phyloP scores from a whole-genome alignment of 139 green algal species.

The Ettlia oleoabundans region DNA sequence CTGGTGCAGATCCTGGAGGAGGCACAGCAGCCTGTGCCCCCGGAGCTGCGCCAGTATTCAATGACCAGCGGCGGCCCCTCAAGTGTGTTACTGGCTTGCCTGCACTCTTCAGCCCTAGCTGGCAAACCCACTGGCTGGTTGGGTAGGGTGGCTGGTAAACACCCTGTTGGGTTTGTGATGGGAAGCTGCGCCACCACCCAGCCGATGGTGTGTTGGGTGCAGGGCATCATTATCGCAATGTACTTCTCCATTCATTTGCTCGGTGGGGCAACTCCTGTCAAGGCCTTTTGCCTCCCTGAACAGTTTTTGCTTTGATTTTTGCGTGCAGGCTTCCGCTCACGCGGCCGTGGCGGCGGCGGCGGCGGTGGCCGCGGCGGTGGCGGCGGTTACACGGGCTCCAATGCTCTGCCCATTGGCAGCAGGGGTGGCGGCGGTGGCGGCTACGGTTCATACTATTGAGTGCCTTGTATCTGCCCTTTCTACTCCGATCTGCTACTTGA shows the following conservation, averaged over 20 bases:
- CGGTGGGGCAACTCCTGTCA: too few relatives aligned
- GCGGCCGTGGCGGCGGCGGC: slow-evolving; percentile 32
- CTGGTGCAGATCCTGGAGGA: slow-evolving; percentile 82
- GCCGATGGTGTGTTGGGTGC: too few relatives aligned
- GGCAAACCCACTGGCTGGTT: too few relatives aligned
- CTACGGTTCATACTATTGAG: not conserved
- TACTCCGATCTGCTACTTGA: not conserved
- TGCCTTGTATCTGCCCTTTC: not conserved
- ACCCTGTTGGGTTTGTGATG: too few relatives aligned
- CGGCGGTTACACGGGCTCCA: slow-evolving; percentile 14
- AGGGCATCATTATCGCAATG: too few relatives aligned
- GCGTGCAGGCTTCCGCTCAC: slow-evolving; percentile 33
- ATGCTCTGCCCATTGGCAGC: slow-evolving; percentile 19
- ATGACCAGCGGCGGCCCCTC: slow-evolving; percentile 46
- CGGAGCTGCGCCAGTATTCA: slow-evolving; percentile 54
- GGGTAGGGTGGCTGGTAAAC: too few relatives aligned
- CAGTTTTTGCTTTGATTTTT: not conserved
- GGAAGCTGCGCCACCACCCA: too few relatives aligned
- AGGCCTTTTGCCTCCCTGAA: too few relatives aligned
- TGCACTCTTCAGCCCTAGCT: too few relatives aligned
- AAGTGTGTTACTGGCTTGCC: not conserved
- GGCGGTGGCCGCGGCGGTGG: slow-evolving; percentile 34
- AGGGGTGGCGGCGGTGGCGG: slow-evolving; percentile 20
- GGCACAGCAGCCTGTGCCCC: slow-evolving; percentile 69
- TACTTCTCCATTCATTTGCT: too few relatives aligned